Conservation (phyloP, 2,329 filamentous ascomycete species). For the Clarireedia hainanense region DNA sequence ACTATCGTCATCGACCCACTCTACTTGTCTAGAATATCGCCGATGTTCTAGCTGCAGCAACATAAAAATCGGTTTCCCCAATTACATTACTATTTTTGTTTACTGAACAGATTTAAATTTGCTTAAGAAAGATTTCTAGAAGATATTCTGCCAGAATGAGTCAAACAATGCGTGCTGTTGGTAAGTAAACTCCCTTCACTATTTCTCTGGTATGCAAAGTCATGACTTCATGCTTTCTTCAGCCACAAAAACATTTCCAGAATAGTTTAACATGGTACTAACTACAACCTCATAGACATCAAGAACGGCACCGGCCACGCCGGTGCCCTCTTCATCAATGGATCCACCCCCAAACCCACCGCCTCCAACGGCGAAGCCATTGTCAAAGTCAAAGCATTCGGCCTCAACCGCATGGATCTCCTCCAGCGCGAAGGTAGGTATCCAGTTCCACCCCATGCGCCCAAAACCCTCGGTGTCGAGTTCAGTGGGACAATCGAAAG, state of each 20-base stretch:
- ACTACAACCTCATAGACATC: slow-evolving; percentile 33
- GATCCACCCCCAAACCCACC: slow-evolving; percentile 42
- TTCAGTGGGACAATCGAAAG: slow-evolving; percentile 64
- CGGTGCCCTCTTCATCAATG: slow-evolving; percentile 46
- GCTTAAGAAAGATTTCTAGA: too few relatives aligned
- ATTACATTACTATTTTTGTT: too few relatives aligned
- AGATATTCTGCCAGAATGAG: slow-evolving; percentile 12
- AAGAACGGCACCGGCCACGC: slow-evolving; percentile 47
- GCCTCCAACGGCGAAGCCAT: slow-evolving; percentile 60
- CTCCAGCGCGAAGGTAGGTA: slow-evolving; percentile 68
- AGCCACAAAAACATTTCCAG: background rate
- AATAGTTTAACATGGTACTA: background rate
- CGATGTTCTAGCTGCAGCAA: too few relatives aligned
- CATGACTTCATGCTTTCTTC: background rate
- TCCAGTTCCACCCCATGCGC: slow-evolving; percentile 62
- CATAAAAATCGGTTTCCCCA: too few relatives aligned
- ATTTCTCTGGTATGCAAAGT: background rate
- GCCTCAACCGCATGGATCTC: slow-evolving; percentile 81
- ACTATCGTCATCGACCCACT: too few relatives aligned
- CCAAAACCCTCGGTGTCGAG: slow-evolving; percentile 66
- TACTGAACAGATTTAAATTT: too few relatives aligned
- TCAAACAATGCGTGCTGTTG: slow-evolving; percentile 26
- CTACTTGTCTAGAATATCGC: too few relatives aligned
- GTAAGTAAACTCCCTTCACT: slow-evolving; percentile 11
- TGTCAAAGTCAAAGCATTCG: slow-evolving; percentile 73